Percentiles rank a stretch among this genome's conserved stretches.
phyloP scores from a whole-genome alignment of 345 rosid genomes.

The Gossypium australe region DNA sequence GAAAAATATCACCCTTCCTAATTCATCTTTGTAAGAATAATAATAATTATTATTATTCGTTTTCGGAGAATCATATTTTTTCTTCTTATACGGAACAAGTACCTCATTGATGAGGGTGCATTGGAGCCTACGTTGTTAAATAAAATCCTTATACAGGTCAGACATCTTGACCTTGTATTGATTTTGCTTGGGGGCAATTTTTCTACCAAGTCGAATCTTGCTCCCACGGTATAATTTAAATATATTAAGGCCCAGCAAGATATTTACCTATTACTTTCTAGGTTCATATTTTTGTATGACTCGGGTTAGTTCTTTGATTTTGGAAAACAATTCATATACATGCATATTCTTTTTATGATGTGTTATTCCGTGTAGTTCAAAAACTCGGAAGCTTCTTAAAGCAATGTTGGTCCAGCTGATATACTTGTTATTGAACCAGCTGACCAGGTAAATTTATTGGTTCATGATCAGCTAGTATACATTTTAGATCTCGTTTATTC shows the following conservation, averaged over 20 bases:
- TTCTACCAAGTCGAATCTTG: background rate
- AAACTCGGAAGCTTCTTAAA: slow-evolving; percentile 69
- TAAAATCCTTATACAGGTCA: slow-evolving; percentile 79
- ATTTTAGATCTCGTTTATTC: background rate
- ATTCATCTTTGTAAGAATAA: background rate
- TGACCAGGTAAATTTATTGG: slow-evolving; percentile 58
- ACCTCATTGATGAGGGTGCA: slow-evolving; percentile 86
- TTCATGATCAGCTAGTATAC: background rate
- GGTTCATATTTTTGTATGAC: slow-evolving; percentile 83
- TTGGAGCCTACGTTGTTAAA: slow-evolving; percentile 52
- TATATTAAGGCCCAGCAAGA: slow-evolving; percentile 78
- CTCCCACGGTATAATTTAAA: background rate
- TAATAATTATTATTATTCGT: background rate
- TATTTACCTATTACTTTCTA: slow-evolving; percentile 68
- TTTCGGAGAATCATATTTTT: background rate
- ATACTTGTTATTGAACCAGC: slow-evolving; percentile 87
- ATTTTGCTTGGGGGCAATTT: background rate
- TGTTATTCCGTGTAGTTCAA: slow-evolving; percentile 48
- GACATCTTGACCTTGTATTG: background rate
- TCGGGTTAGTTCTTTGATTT: slow-evolving; percentile 39
- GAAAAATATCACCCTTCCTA: background rate
- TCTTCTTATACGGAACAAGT: slow-evolving; percentile 34
- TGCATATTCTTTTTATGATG: slow-evolving; percentile 6
- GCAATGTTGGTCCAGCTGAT: slow-evolving; percentile 65
- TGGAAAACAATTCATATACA: background rate